Conservation (phyloP, 495 filamentous ascomycete species). For the Penicillium cataractarum region DNA sequence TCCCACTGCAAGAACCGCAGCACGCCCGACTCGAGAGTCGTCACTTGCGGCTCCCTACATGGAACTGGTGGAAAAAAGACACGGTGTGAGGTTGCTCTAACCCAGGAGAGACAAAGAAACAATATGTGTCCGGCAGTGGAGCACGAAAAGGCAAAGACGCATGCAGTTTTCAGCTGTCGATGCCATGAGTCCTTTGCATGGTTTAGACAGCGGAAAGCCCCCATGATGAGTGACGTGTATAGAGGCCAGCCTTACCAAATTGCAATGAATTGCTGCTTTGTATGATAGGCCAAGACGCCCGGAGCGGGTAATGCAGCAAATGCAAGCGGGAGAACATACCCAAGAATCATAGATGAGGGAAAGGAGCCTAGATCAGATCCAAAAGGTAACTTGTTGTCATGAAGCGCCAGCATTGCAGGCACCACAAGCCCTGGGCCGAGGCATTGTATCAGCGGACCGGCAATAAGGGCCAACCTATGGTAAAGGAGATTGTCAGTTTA, state of each 20-base stretch:
- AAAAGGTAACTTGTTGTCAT: neutral
- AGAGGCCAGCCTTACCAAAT: neutral
- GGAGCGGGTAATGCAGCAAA: neutral
- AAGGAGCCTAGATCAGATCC: neutral
- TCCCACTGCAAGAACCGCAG: neutral
- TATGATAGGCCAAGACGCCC: neutral
- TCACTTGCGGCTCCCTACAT: neutral
- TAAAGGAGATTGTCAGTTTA: neutral
- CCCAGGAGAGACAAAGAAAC: neutral
- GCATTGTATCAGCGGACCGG: neutral
- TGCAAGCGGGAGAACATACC: neutral
- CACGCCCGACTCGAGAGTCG: neutral
- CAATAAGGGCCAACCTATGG: neutral
- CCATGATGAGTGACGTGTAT: neutral
- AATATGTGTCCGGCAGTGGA: neutral
- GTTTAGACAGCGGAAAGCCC: neutral
- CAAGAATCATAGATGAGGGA: neutral
- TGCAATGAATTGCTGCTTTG: neutral
- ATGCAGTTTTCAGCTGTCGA: neutral
- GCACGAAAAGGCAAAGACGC: neutral
- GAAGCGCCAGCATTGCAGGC: neutral
- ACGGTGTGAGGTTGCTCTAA: neutral
- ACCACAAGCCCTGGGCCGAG: neutral
- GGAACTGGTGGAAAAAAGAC: neutral
- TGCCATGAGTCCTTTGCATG: neutral